Conservation (phyloP, 148 eudicot species). For the Rhododendron williamsianum region DNA sequence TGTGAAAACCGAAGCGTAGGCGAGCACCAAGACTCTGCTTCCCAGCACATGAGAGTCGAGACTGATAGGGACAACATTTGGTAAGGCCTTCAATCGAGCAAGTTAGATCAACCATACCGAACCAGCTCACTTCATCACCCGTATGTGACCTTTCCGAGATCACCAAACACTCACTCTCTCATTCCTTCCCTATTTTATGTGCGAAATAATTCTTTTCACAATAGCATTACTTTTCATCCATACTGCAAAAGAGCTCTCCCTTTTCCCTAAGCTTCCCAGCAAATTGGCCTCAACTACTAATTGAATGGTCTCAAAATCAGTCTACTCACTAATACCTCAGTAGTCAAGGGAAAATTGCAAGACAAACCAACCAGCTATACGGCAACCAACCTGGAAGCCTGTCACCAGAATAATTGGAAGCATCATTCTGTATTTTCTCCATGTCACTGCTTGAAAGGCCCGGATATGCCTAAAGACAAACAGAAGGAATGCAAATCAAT, state of each 20-base stretch:
- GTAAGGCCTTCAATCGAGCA: background rate
- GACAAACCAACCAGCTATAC: background rate
- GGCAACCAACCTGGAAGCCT: conserved; percentile 60
- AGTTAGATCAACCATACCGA: background rate
- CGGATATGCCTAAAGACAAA: conserved; percentile 62
- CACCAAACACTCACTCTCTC: background rate
- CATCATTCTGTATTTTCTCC: conserved; percentile 54
- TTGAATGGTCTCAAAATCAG: background rate
- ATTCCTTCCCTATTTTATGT: background rate
- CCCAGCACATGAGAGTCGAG: background rate
- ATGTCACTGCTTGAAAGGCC: conserved; percentile 70
- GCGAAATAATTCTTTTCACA: background rate
- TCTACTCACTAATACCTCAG: background rate
- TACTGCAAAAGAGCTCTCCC: background rate
- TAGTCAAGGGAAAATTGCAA: background rate
- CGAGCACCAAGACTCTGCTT: background rate
- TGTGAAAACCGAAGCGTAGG: background rate
- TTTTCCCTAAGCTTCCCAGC: background rate
- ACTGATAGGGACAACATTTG: background rate
- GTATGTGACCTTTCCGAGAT: background rate
- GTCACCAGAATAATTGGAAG: conserved; percentile 36
- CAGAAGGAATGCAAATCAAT: conserved; percentile 7
- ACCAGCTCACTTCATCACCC: background rate
- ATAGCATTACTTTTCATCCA: background rate
- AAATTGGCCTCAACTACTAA: background rate